Evolutionary conservation across 164 flowering plant genomes (phyloP), one percentile per base, ranked within the genome.

Genomic region (Kalanchoe fedtschenkoi): DNA sequence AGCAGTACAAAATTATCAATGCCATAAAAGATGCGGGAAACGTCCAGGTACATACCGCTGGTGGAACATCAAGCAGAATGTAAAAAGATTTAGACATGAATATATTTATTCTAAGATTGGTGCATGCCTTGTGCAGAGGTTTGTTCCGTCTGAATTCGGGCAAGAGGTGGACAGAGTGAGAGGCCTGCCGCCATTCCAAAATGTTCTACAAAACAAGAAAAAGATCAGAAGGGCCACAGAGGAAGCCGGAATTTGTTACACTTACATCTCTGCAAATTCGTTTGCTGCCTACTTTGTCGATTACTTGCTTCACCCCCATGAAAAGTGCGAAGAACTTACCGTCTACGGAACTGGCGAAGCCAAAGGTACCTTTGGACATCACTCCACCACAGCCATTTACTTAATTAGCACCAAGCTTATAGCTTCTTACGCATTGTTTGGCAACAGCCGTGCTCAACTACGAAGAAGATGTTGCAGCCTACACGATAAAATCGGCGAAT

Each of bases 121-220:
- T 51, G 13, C 37, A 34, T 30, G 2, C 16, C 5, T 22, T 5
- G 16, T 60, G 63, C 76, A 87, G 93, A 82, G 88, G 53, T 84
- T 84, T 72, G 61, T 87, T 75, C 87, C 93, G 0, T 87, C 93
- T 4, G 89, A 87, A 59, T 87, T 86, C 26, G 93, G 93, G 38
- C 87, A 84, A 47, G 93, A 87, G 55, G 70, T 87, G 47, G 85
- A 82, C 67, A 71, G 85, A 34, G 85, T 84, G 7, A 72, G 77
- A 34, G 87, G 89, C 9, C 80, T 87, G 37, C 86, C 81, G 70
- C 93, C 93, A 2, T 88, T 83, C 38, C 77, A 82, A 0, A 63
- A 58, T 3, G 78, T 82, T 83, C 83, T 84, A 76, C 63, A 67
- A 1, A 77, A 78, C 63, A 87, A 84, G 61, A 73, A 82, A 6